phyloP scores from a whole-genome alignment of 345 rosid genomes.

The Eucalyptus melliodora region DNA sequence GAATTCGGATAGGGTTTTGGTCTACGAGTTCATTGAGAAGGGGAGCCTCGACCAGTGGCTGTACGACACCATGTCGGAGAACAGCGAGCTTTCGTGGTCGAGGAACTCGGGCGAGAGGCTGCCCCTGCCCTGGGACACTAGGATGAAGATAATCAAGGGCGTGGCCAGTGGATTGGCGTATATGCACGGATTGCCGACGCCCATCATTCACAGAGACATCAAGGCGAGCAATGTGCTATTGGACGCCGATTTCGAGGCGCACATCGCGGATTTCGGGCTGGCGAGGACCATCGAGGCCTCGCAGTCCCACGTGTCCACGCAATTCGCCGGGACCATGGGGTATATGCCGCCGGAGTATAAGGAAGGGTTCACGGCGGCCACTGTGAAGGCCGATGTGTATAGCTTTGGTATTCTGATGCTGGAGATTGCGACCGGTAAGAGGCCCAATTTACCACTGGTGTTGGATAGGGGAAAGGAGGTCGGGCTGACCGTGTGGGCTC shows the following conservation, averaged over 20 bases:
- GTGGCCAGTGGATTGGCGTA: constrained; percentile 66
- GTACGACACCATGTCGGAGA: constrained; percentile 12
- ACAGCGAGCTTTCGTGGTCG: background rate
- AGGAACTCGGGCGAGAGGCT: background rate
- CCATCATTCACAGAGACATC: constrained; percentile 80
- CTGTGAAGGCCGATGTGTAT: constrained; percentile 55
- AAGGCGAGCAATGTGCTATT: constrained; percentile 74
- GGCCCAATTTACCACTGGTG: constrained; percentile 52
- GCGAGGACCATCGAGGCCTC: constrained; percentile 42
- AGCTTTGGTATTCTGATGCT: constrained; percentile 82
- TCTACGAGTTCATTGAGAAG: constrained; percentile 65
- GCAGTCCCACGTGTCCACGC: constrained; percentile 78
- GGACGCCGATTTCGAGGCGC: constrained; percentile 47
- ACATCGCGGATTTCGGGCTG: constrained; percentile 76
- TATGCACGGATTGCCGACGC: constrained; percentile 49
- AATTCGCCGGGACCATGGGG: constrained; percentile 91
- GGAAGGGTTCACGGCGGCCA: constrained; percentile 62
- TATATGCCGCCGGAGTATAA: constrained; percentile 97
- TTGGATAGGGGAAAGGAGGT: constrained; percentile 9
- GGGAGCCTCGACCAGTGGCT: constrained; percentile 82
- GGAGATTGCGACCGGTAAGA: constrained; percentile 41
- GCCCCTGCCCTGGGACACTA: constrained; percentile 47
- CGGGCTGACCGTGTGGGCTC: constrained; percentile 50
- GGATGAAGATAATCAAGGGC: constrained; percentile 30
- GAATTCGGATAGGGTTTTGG: constrained; percentile 49